Evolutionary conservation across 352 stramenopile species (phyloP).

Genomic region (Pythium oligandrum): DNA sequence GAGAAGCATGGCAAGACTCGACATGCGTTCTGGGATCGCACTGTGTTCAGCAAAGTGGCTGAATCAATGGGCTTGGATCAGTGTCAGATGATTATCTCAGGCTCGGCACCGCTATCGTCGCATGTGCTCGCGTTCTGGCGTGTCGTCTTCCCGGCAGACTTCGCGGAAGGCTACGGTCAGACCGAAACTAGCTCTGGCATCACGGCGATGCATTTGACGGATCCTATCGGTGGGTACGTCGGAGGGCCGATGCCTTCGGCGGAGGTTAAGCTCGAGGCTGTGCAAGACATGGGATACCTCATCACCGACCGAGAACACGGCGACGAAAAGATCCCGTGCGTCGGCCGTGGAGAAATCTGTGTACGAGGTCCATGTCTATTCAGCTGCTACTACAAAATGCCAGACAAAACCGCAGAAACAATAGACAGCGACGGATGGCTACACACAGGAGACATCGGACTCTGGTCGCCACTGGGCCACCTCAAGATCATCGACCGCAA

Average conservation of each 20-base stretch:
- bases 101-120: slow-evolving; percentile 90
- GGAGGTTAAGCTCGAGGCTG: slow-evolving; percentile 93
- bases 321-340: slow-evolving; percentile 28
- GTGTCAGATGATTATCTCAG: slow-evolving; percentile 89
- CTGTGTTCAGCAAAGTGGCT: slow-evolving; percentile 95
- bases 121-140: slow-evolving; percentile 94
- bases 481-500: slow-evolving; percentile 90
- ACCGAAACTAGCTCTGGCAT: slow-evolving; percentile 92
- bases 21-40: slow-evolving; percentile 88
- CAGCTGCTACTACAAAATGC: slow-evolving; percentile 94
- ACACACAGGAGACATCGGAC: slow-evolving; percentile 95
- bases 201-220: slow-evolving; percentile 43
- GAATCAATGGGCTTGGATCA: slow-evolving; percentile 82
- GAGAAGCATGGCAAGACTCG: slow-evolving; percentile 54
- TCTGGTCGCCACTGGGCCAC: slow-evolving; percentile 91
- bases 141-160: slow-evolving; percentile 80
- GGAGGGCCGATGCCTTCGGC: slow-evolving; percentile 78
- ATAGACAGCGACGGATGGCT: slow-evolving; percentile 94
- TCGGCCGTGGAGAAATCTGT: slow-evolving; percentile 63
- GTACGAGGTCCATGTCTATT: slow-evolving; percentile 84
- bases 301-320: slow-evolving; percentile 63
- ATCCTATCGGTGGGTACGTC: slow-evolving; percentile 84
- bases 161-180: slow-evolving; percentile 95
- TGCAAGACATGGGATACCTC: slow-evolving; percentile 97
- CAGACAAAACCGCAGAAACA: slow-evolving; percentile 88